A percentile compares a stretch with the other conserved stretches of the same genome.
These are phyloP conservation scores for Rozella allomycis DNA, from an alignment of 371 early-diverging fungal genomes.

Conservation along the genomic window DNA sequence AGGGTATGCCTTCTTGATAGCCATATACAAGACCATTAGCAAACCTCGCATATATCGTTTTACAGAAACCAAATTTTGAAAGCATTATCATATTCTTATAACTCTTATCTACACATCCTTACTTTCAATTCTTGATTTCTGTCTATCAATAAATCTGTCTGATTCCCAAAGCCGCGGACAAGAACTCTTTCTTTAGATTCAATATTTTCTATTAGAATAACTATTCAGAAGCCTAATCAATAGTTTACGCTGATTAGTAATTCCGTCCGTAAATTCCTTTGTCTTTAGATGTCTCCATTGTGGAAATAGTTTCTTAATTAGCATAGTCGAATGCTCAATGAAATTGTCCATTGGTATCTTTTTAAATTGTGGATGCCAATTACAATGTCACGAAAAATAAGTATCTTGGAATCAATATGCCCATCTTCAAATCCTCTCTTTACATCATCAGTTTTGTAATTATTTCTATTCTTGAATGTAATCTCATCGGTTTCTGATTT, in stretches of 20 bases:
- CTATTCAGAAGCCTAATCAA: slow-evolving; percentile 11
- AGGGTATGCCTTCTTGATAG: slow-evolving; percentile 49
- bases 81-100: slow-evolving; percentile 53
- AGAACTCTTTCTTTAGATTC: slow-evolving; percentile 40
- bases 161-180: slow-evolving; percentile 68
- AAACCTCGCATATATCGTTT: slow-evolving; percentile 66
- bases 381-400: no score
- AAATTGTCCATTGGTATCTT: no score
- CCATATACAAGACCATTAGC: slow-evolving; percentile 76
- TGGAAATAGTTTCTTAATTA: no score
- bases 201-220: no score
- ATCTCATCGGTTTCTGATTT: no score
- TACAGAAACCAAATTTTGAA: slow-evolving; percentile 41
- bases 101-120: slow-evolving; percentile 10
- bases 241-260: slow-evolving; percentile 1
- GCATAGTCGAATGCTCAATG: no score
- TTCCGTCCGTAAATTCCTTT: not conserved
- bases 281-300: no score
- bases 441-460: no score
- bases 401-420: no score
- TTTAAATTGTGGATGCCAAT: no score
- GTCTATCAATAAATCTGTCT: slow-evolving; percentile 67
- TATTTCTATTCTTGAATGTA: no score
- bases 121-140: slow-evolving; percentile 64
- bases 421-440: no score